These are phyloP conservation scores for Salicornia ramosissima DNA, from an alignment of 148 eudicot species.

Conservation along the genomic window DNA sequence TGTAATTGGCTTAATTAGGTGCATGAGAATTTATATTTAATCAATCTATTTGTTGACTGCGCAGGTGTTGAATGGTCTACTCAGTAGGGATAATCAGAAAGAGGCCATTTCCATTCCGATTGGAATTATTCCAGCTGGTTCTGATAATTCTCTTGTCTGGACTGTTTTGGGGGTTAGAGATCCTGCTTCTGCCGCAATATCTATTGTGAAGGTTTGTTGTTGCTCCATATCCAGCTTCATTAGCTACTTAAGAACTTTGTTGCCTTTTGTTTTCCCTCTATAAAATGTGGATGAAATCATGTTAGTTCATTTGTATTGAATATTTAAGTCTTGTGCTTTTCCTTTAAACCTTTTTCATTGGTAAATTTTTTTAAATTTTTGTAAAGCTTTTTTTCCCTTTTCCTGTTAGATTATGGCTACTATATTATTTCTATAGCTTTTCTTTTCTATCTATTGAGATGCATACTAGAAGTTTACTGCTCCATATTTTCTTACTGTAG, in stretches of 20 bases:
- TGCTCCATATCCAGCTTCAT: slow-evolving; percentile 1
- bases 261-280: too few species aligned
- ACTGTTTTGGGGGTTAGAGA: slow-evolving; percentile 96
- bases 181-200: slow-evolving; percentile 92
- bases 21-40: not conserved
- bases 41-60: slow-evolving; percentile 17
- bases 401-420: too few species aligned
- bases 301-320: too few species aligned
- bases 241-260: slow-evolving; percentile 12
- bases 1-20: not conserved
- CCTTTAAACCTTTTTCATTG: too few species aligned
- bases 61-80: slow-evolving; percentile 90
- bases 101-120: slow-evolving; percentile 94
- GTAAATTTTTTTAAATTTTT: too few species aligned
- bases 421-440: too few species aligned
- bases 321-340: too few species aligned
- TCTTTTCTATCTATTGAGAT: too few species aligned
- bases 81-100: slow-evolving; percentile 74
- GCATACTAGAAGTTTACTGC: too few species aligned
- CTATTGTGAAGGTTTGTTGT: slow-evolving; percentile 78
- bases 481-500: too few species aligned
- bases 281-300: too few species aligned
- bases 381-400: too few species aligned
- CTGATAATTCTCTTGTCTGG: slow-evolving; percentile 98
- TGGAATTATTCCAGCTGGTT: slow-evolving; percentile 98